A percentile compares a stretch with the other conserved stretches of the same genome.
Conservation (phyloP, 2,329 filamentous ascomycete species). For the Ophiostoma himal-ulmi region DNA sequence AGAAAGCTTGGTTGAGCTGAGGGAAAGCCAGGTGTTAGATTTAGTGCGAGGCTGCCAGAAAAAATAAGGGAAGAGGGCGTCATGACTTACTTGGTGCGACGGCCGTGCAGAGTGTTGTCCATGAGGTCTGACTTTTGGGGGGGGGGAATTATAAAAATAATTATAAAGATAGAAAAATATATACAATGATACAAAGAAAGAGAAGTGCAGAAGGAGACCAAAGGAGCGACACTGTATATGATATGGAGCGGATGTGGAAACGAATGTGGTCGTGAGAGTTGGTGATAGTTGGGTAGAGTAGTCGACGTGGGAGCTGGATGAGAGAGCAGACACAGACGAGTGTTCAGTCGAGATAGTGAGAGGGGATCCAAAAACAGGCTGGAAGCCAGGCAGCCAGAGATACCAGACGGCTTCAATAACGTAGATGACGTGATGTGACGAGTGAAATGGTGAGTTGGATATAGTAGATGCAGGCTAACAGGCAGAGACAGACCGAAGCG, state of each 20-base stretch:
- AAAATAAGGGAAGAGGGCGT: neutral
- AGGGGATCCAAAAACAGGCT: slow-evolving; percentile 3
- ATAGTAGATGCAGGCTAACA: neutral
- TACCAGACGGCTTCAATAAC: neutral
- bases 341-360: slow-evolving; percentile 24
- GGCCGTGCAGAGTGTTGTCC: slow-evolving; percentile 65
- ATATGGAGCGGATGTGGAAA: neutral
- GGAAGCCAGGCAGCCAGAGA: slow-evolving; percentile 15
- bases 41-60: slow-evolving; percentile 21
- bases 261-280: neutral
- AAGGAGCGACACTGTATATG: neutral
- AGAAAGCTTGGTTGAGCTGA: slow-evolving; percentile 82
- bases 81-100: slow-evolving; percentile 68
- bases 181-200: neutral
- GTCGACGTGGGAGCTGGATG: neutral
- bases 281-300: too few relatives aligned
- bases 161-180: neutral
- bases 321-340: neutral
- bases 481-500: neutral
- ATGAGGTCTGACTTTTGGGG: slow-evolving; percentile 39
- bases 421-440: neutral
- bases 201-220: neutral
- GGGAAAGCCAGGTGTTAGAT: slow-evolving; percentile 21
- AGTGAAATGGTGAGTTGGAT: neutral
- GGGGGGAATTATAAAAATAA: slow-evolving; percentile 21